Base-by-base conservation (phyloP, 208 protist genomes). In the Leishmania major region DNA sequence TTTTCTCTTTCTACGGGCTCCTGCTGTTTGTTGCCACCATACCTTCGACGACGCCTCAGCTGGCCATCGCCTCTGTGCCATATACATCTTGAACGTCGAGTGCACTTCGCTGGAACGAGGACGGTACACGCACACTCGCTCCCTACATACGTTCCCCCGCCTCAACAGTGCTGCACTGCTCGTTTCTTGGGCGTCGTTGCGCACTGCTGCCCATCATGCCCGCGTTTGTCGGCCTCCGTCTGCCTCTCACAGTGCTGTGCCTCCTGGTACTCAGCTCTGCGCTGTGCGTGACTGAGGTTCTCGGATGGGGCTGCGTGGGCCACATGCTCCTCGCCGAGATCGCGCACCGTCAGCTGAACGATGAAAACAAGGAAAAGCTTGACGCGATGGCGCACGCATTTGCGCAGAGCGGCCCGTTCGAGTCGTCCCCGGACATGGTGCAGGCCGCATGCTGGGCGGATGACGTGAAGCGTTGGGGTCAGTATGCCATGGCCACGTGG, bases 241-340 rank as follows among this genome's bases (percentile, higher is more conserved):
- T 53, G 43, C 35, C 45, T 55, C 69, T 77, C 55, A 43, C 28
- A 57, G 60, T 17, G 10, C 45, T 75, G 43, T 51, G 43, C 60
- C 43, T 72, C 11, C 22, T 78, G 7, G 70, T 72, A 17, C 62
- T 89, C 64, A 74, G 31, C 64, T 72, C 31, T n/a, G 57, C 75
- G 25, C 69, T 88, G 22, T 47, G 85, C 7, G 37, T 87, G 5
- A 31, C 78, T 5, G 51, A 91, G 17, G 51, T 85, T 4, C 76
- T 81, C n/a, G 91, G 77, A 72, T 98, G 95, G 94, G 88, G 89
- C 67, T 96, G 93, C 82, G 76, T 78, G 22, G 95, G 95, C 3
- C 95, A 98, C 89, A 98, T 98, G 95, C 71, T 93, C 3, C 84
- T 98, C 35, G 93, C 93, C 3, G 91, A 96, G 80, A 95, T 98